Conservation (phyloP, 2,329 filamentous ascomycete genomes). For the Emmonsiellopsis sp. region DNA sequence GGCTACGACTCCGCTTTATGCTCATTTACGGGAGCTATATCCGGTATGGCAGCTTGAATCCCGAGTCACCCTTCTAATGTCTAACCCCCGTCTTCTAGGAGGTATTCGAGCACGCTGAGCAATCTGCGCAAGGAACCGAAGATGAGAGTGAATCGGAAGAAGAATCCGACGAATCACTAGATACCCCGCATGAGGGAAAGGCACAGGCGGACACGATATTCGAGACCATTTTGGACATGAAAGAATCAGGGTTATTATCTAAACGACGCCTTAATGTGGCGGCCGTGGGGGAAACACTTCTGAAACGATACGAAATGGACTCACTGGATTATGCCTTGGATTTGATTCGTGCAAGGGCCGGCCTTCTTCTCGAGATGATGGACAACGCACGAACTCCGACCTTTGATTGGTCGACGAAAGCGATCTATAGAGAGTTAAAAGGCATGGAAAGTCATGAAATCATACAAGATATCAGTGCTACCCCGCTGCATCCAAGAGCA, state of each 20-base stretch:
- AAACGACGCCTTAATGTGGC: slow-evolving; percentile 32
- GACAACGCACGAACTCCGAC: slow-evolving; percentile 25
- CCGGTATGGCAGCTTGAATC: slow-evolving; percentile 19
- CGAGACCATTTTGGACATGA: slow-evolving; percentile 27
- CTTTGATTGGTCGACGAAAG: slow-evolving; percentile 33
- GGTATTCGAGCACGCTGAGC: slow-evolving; percentile 4
- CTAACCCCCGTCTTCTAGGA: slow-evolving; percentile 2
- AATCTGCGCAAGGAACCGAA: slow-evolving; percentile 10
- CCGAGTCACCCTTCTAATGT: not conserved
- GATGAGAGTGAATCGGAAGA: slow-evolving; percentile 12
- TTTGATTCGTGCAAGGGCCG: slow-evolving; percentile 26
- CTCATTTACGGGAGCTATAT: slow-evolving; percentile 35
- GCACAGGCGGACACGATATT: slow-evolving; percentile 29
- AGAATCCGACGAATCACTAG: slow-evolving; percentile 6
- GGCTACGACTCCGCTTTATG: slow-evolving; percentile 34
- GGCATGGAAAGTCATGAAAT: slow-evolving; percentile 20
- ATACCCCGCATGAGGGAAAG: slow-evolving; percentile 17
- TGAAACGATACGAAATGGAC: slow-evolving; percentile 25
- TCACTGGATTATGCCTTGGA: slow-evolving; percentile 26
- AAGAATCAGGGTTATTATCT: slow-evolving; percentile 30
- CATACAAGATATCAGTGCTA: slow-evolving; percentile 21
- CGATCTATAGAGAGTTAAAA: slow-evolving; percentile 32
- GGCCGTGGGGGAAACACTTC: slow-evolving; percentile 21
- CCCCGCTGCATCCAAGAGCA: slow-evolving; percentile 23
- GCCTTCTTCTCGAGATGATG: slow-evolving; percentile 24